phyloP scores from a whole-genome alignment of 176 grass and related monocot genomes.

The Dactylis glomerata region DNA sequence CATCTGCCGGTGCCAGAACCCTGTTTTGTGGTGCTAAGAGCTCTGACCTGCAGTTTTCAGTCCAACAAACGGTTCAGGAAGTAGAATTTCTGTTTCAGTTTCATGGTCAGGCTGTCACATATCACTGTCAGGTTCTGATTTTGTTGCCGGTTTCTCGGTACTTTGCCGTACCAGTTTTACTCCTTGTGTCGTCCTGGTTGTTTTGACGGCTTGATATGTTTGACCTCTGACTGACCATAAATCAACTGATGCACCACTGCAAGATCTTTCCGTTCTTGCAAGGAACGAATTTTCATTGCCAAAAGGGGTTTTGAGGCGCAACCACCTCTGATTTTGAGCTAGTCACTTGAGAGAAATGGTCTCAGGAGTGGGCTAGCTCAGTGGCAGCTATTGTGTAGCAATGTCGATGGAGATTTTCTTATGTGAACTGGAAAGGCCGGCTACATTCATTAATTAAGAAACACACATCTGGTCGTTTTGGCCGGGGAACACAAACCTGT shows the following conservation, averaged over 20 bases:
- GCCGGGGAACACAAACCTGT: neutral
- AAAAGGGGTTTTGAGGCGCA: neutral
- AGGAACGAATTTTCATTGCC: neutral
- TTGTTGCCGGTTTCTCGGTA: neutral
- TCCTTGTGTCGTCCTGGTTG: neutral
- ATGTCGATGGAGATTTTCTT: neutral
- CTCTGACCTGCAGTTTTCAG: neutral
- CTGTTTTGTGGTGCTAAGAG: neutral
- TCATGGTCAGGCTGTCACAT: neutral
- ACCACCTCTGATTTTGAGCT: neutral
- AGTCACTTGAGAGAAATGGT: neutral
- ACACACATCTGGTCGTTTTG: neutral
- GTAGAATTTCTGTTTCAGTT: neutral
- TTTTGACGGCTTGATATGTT: neutral
- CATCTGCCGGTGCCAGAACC: constrained; percentile 33
- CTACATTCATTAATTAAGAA: neutral
- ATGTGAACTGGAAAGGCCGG: neutral
- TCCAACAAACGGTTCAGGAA: neutral
- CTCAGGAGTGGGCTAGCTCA: neutral
- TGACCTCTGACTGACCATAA: neutral
- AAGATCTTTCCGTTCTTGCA: neutral
- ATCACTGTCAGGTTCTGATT: neutral
- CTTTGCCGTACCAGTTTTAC: constrained; percentile 1
- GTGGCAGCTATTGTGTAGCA: neutral
- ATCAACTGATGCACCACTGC: neutral